A percentile compares a stretch with the other conserved stretches of the same genome.
Conservation (phyloP, 2,329 filamentous ascomycete genomes). For the Chaetomiaceae sp. region DNA sequence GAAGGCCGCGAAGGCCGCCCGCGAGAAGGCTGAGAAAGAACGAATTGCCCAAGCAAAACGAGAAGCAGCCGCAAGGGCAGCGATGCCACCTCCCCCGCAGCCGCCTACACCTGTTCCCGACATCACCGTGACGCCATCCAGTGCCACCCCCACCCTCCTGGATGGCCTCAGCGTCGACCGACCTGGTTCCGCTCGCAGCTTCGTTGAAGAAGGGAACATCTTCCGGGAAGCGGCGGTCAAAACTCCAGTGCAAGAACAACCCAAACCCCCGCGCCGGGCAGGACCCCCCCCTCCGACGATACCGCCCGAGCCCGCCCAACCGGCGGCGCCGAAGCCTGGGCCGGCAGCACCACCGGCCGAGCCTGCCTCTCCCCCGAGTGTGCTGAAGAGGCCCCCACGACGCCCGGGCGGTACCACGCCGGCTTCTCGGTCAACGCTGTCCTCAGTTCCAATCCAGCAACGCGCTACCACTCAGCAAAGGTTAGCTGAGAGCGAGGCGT, state of each 20-base stretch:
- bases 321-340: background rate
- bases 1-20: background rate
- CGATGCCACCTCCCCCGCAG: conserved; percentile 14
- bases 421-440: background rate
- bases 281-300: background rate
- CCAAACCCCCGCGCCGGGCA: background rate
- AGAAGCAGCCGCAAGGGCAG: conserved; percentile 8
- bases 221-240: conserved; percentile 23
- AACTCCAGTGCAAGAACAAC: conserved; percentile 14
- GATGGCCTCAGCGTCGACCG: background rate
- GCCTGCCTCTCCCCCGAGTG: conserved; percentile 7
- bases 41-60: background rate
- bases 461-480: background rate
- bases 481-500: background rate
- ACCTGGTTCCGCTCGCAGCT: conserved; percentile 22
- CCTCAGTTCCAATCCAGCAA: background rate
- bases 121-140: conserved; percentile 6
- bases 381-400: conserved; percentile 1
- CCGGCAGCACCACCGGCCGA: background rate
- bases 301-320: background rate
- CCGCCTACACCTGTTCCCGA: background rate
- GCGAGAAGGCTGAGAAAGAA: conserved; percentile 1
- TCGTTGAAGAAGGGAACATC: conserved; percentile 27
- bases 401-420: conserved; percentile 3
- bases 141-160: background rate